Conservation (phyloP, 2,329 filamentous ascomycete species). For the Cytospora schulzeri region DNA sequence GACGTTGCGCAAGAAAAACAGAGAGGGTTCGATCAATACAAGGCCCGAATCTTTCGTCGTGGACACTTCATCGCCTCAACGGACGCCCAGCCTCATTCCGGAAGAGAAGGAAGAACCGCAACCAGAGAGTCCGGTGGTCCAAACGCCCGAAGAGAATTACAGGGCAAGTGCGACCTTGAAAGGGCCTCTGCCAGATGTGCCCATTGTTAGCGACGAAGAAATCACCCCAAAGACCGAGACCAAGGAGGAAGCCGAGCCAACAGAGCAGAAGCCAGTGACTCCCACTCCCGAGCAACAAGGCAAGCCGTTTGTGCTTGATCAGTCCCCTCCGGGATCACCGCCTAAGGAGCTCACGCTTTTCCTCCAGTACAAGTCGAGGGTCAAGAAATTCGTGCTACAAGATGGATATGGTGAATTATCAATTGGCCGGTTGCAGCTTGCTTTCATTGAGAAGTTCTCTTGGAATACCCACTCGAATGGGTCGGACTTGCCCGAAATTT, state of each 20-base stretch:
- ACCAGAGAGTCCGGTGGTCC: conserved; percentile 49
- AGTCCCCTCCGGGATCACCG: conserved; percentile 66
- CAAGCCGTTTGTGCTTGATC: conserved; percentile 59
- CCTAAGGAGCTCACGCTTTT: conserved; percentile 92
- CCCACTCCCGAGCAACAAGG: conserved; percentile 50
- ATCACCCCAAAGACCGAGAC: conserved; percentile 32
- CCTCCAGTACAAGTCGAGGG: conserved; percentile 92
- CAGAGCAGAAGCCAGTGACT: conserved; percentile 27
- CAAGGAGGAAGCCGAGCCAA: conserved; percentile 29
- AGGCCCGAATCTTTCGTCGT: conserved; percentile 33
- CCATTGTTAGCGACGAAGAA: conserved; percentile 38
- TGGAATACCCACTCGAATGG: conserved; percentile 98
- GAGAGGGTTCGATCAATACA: conserved; percentile 45
- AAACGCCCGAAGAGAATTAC: conserved; percentile 69
- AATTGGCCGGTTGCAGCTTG: conserved; percentile 84
- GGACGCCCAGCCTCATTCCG: conserved; percentile 61
- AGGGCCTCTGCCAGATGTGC: conserved; percentile 56
- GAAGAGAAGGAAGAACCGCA: conserved; percentile 54
- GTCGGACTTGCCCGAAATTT: conserved; percentile 90
- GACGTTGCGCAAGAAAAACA: conserved; percentile 50
- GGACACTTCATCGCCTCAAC: conserved; percentile 63
- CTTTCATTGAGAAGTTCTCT: conserved; percentile 98
- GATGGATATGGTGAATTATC: conserved; percentile 85
- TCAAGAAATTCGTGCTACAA: conserved; percentile 90
- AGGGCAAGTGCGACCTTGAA: conserved; percentile 60